Conservation (phyloP, 2,329 filamentous ascomycete genomes). For the Aspergillus alliaceus region DNA sequence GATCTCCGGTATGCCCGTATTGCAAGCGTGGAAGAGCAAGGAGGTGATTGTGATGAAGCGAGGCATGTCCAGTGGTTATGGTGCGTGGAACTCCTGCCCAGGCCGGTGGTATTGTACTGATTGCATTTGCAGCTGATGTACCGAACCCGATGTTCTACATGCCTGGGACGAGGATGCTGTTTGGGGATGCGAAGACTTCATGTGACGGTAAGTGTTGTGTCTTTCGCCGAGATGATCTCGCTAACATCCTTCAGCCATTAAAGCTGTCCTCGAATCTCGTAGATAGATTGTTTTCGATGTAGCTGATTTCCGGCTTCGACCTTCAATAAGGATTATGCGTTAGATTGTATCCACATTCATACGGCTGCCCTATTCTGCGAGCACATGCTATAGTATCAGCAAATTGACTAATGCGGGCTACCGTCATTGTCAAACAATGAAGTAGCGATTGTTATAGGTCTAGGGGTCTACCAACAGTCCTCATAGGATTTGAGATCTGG, state of each 20-base stretch:
- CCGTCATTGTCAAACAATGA: too few relatives aligned
- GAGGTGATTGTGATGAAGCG: conserved; percentile 92
- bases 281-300: conserved; percentile 19
- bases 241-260: conserved; percentile 39
- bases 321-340: not conserved
- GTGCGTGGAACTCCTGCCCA: conserved; percentile 48
- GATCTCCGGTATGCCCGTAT: conserved; percentile 89
- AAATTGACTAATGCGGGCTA: too few relatives aligned
- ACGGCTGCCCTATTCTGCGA: too few relatives aligned
- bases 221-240: not conserved
- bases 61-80: conserved; percentile 84
- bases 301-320: not conserved
- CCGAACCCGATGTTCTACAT: conserved; percentile 94
- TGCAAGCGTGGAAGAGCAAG: conserved; percentile 93
- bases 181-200: conserved; percentile 82
- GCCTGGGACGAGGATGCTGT: conserved; percentile 86
- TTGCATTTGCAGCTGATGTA: conserved; percentile 66
- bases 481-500: too few relatives aligned
- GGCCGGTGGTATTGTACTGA: not conserved
- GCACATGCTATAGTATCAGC: too few relatives aligned
- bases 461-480: too few relatives aligned
- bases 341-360: not conserved
- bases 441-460: too few relatives aligned
- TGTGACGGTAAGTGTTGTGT: conserved; percentile 65
- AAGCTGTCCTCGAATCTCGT: conserved; percentile 37